These are phyloP conservation scores for Ophiocordyceps sinensis DNA, from an alignment of 2,329 filamentous ascomycete genomes.

Conservation along the genomic window DNA sequence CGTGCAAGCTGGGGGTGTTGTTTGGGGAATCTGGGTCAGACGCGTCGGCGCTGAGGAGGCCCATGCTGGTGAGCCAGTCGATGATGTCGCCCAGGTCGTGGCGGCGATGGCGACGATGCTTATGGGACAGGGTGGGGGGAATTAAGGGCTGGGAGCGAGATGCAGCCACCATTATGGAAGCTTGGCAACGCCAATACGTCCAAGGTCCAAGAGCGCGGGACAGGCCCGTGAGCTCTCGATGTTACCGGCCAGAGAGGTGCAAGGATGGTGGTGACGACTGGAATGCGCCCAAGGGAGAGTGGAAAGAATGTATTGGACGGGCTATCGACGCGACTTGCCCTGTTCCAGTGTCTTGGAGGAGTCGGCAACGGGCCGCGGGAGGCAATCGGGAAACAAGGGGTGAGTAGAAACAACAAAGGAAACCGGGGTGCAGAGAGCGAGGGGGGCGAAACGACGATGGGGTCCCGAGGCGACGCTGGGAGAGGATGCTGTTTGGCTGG, in stretches of 20 bases:
- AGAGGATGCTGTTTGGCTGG: no score
- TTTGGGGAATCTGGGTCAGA: no score
- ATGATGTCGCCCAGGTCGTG: not conserved
- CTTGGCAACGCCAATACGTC: not conserved
- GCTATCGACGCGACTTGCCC: constrained; percentile 9
- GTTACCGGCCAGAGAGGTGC: not conserved
- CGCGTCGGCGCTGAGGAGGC: not conserved
- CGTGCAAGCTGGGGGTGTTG: no score
- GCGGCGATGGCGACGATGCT: constrained; percentile 9
- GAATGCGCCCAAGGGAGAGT: constrained; percentile 13
- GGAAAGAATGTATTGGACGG: constrained; percentile 12
- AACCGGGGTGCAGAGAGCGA: not conserved
- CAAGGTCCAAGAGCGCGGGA: not conserved
- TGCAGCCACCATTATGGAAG: not conserved
- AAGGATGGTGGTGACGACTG: constrained; percentile 5
- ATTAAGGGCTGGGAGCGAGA: not conserved
- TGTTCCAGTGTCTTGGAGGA: constrained; percentile 3
- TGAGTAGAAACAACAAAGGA: not conserved
- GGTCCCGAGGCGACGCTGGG: no score
- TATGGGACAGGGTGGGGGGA: not conserved
- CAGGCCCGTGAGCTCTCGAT: not conserved
- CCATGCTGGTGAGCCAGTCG: not conserved
- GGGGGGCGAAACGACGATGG: no score
- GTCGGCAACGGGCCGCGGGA: not conserved
- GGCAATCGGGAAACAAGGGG: not conserved